A percentile compares a stretch with the other conserved stretches of the same genome.
Evolutionary conservation across 768 basidiomycete genomes (phyloP).

Genomic region (Chalciporus pseudorubinellus): DNA sequence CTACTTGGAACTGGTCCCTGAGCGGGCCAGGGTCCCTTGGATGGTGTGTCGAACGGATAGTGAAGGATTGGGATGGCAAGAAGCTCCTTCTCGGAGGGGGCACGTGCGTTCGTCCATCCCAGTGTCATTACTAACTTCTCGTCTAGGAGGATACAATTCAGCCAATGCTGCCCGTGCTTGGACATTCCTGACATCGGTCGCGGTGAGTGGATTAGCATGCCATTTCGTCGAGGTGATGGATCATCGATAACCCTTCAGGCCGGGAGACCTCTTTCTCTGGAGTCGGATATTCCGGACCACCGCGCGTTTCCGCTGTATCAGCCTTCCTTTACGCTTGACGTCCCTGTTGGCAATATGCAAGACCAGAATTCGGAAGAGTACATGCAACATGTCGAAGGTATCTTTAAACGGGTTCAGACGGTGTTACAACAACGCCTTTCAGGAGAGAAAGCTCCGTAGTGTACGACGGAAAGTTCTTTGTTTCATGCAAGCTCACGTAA

Average conservation of each 20-base stretch:
- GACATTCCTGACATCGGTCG: constrained; percentile 76
- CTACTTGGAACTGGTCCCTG: constrained; percentile 70
- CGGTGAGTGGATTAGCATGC: constrained; percentile 44
- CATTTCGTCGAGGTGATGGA: not conserved
- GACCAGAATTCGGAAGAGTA: constrained; percentile 71
- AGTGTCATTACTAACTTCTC: constrained; percentile 5
- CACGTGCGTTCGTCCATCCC: constrained; percentile 22
- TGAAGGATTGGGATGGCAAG: constrained; percentile 56
- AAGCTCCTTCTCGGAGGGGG: constrained; percentile 79
- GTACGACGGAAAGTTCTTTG: not conserved
- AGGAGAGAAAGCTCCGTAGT: not conserved
- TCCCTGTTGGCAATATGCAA: constrained; percentile 67
- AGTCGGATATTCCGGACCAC: constrained; percentile 76
- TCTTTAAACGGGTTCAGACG: constrained; percentile 37
- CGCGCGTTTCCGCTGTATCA: constrained; percentile 66
- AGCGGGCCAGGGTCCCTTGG: constrained; percentile 60
- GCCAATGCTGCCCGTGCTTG: constrained; percentile 86
- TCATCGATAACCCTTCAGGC: constrained; percentile 44
- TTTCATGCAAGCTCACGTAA: not conserved
- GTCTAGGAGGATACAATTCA: constrained; percentile 76
- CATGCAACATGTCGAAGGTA: constrained; percentile 41
- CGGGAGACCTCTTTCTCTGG: constrained; percentile 50
- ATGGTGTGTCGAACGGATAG: constrained; percentile 58
- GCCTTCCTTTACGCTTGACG: constrained; percentile 80
- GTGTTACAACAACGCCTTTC: constrained; percentile 20